A percentile compares a stretch with the other conserved stretches of the same genome.
Evolutionary conservation across 495 filamentous ascomycete species (phyloP).

Genomic region (Xylaria sp.): DNA sequence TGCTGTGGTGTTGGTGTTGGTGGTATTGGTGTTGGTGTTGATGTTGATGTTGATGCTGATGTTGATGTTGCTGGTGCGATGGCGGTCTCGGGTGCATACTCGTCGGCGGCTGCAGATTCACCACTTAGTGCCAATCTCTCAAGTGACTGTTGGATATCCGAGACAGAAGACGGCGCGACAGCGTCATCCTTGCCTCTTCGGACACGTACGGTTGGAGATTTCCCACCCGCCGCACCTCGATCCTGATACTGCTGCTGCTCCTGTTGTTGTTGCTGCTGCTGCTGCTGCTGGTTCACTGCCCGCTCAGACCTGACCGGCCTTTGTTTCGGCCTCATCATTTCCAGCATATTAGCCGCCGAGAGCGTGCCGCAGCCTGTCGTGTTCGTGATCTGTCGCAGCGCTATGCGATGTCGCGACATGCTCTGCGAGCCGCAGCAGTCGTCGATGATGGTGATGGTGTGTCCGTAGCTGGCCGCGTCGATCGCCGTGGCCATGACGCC

Average conservation of each 20-base stretch:
- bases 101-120: constrained; percentile 39
- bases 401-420: constrained; percentile 73
- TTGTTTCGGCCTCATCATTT: constrained; percentile 40
- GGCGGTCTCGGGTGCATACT: constrained; percentile 29
- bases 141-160: constrained; percentile 40
- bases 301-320: constrained; percentile 27
- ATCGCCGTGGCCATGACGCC: constrained; percentile 92
- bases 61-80: constrained; percentile 13
- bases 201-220: constrained; percentile 87
- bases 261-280: too few relatives aligned
- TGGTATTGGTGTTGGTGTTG: too few relatives aligned
- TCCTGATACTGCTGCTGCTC: constrained; percentile 3
- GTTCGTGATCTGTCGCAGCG: constrained; percentile 76
- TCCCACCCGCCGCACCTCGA: constrained; percentile 59
- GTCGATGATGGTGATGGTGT: constrained; percentile 82
- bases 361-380: constrained; percentile 75
- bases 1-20: too few relatives aligned
- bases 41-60: neutral
- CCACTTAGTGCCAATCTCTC: constrained; percentile 43
- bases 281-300: constrained; percentile 21
- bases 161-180: constrained; percentile 37
- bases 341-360: constrained; percentile 64
- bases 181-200: constrained; percentile 61
- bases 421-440: constrained; percentile 89
- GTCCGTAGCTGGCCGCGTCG: constrained; percentile 87